Evolutionary conservation across 768 basidiomycete genomes (phyloP).

Genomic region (Boletus edulis): DNA sequence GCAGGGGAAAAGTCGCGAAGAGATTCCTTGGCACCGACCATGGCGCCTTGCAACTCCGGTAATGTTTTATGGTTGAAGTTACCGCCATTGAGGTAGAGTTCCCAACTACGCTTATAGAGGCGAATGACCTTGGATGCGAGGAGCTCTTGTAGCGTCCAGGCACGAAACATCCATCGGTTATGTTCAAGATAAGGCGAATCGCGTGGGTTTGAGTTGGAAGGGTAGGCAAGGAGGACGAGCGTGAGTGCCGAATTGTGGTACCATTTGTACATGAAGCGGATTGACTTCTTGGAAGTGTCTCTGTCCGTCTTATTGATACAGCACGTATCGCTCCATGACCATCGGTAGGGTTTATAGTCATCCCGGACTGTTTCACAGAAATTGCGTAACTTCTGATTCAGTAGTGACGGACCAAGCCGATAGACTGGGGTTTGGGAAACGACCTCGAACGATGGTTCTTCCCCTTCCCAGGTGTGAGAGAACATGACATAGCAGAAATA

Average conservation of each 20-base stretch:
- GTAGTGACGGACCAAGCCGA: not conserved
- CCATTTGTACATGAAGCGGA: constrained; percentile 16
- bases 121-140: constrained; percentile 5
- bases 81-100: not conserved
- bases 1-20: not conserved
- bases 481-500: constrained; percentile 18
- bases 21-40: too few relatives aligned
- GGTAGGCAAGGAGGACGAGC: constrained; percentile 8
- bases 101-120: constrained; percentile 7
- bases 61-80: constrained; percentile 6
- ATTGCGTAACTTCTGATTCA: constrained; percentile 7
- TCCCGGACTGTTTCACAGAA: constrained; percentile 6
- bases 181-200: not conserved
- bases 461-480: constrained; percentile 15
- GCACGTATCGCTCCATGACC: too few relatives aligned
- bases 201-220: too few relatives aligned
- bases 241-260: constrained; percentile 11
- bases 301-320: too few relatives aligned
- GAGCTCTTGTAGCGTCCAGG: constrained; percentile 5
- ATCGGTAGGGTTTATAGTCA: not conserved
- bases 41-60: too few relatives aligned
- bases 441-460: constrained; percentile 6
- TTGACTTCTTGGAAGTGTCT: not conserved
- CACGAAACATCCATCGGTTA: constrained; percentile 16
- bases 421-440: too few relatives aligned